These are phyloP conservation scores for Kwoniella newhampshirensis DNA, from an alignment of 768 basidiomycete species.

Conservation along the genomic window DNA sequence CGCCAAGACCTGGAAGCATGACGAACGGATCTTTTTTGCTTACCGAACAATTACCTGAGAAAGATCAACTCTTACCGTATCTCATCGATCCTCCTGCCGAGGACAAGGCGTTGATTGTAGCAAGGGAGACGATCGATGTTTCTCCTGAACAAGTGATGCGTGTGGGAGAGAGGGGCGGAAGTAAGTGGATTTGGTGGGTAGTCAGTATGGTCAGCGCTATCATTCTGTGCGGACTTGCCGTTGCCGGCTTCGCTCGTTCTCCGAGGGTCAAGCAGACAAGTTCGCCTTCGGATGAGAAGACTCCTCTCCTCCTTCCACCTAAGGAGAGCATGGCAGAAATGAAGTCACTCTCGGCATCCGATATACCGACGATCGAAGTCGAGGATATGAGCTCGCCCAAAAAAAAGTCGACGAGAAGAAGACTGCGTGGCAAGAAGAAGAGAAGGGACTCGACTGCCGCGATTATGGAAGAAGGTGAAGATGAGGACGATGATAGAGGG, in stretches of 20 bases:
- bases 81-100: slow-evolving; percentile 43
- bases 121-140: slow-evolving; percentile 6
- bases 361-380: not conserved
- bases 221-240: slow-evolving; percentile 17
- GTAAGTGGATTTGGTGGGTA: slow-evolving; percentile 23
- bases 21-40: slow-evolving; percentile 42
- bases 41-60: slow-evolving; percentile 37
- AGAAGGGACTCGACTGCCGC: slow-evolving; percentile 41
- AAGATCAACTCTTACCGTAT: slow-evolving; percentile 36
- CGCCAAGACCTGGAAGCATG: slow-evolving; percentile 33
- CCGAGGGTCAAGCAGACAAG: slow-evolving; percentile 6
- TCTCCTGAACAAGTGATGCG: slow-evolving; percentile 30
- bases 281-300: slow-evolving; percentile 32
- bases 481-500: slow-evolving; percentile 47
- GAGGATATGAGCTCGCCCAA: slow-evolving; percentile 26
- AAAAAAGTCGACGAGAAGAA: slow-evolving; percentile 42
- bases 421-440: slow-evolving; percentile 61
- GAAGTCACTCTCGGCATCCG: not conserved
- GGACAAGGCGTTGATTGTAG: slow-evolving; percentile 21
- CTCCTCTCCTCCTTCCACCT: slow-evolving; percentile 25
- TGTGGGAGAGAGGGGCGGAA: slow-evolving; percentile 1
- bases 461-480: slow-evolving; percentile 51
- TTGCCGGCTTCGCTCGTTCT: slow-evolving; percentile 7
- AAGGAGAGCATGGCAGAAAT: slow-evolving; percentile 1
- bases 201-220: slow-evolving; percentile 24